These are phyloP conservation scores for Candida alai DNA, from an alignment of 805 yeast species.

Conservation along the genomic window DNA sequence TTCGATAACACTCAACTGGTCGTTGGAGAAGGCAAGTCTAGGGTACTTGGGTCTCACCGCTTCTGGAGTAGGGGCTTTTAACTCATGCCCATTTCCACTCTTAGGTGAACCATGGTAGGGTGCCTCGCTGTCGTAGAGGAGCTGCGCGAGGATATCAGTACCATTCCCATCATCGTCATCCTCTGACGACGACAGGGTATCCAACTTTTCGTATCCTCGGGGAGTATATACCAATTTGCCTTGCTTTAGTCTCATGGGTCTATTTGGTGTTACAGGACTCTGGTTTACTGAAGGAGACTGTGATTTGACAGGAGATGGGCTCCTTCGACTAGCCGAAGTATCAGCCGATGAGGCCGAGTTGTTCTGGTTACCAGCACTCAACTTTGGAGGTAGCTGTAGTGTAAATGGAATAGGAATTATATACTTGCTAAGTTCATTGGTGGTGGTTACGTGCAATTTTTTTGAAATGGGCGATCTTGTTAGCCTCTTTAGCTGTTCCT, in stretches of 20 bases:
- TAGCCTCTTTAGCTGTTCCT: conserved; percentile 24
- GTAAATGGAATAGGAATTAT: conserved; percentile 43
- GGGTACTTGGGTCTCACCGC: too few relatives aligned
- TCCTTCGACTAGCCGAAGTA: conserved; percentile 1
- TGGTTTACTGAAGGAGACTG: too few relatives aligned
- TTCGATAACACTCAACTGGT: conserved; percentile 42
- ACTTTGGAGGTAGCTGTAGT: conserved; percentile 37
- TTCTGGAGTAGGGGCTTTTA: too few relatives aligned
- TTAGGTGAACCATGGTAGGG: too few relatives aligned
- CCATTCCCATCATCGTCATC: conserved; percentile 9
- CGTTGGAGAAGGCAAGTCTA: too few relatives aligned
- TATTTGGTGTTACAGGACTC: too few relatives aligned
- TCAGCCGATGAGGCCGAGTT: conserved; percentile 13
- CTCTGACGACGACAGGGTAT: conserved; percentile 19
- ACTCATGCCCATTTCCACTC: too few relatives aligned
- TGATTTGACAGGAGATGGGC: conserved; percentile 13
- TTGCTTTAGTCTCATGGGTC: conserved; percentile 7
- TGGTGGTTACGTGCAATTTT: conserved; percentile 26
- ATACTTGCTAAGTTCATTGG: conserved; percentile 20
- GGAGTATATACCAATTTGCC: conserved; percentile 32
- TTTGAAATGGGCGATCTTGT: conserved; percentile 35
- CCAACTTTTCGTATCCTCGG: conserved; percentile 32
- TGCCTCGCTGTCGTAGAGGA: too few relatives aligned
- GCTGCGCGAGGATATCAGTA: conserved; percentile 4
- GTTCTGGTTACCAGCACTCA: conserved; percentile 28